A percentile compares a stretch with the other conserved stretches of the same genome.
phyloP scores from a whole-genome alignment of 345 rosid species.

The Eutrema heterophyllum region DNA sequence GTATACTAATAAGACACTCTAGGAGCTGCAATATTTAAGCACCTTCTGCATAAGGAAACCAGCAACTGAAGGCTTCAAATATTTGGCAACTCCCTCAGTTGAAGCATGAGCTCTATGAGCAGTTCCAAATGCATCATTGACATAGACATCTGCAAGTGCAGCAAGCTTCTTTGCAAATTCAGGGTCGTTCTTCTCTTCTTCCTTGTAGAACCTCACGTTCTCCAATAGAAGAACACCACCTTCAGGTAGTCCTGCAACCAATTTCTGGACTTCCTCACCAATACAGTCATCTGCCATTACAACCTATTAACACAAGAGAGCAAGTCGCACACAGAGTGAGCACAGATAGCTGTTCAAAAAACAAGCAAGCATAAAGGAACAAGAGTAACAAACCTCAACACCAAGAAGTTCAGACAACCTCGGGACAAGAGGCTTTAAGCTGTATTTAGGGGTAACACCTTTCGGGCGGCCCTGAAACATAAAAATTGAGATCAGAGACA shows the following conservation, averaged over 20 bases:
- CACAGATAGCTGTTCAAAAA: not conserved
- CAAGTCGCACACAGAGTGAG: not conserved
- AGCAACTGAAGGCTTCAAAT: slow-evolving; percentile 90
- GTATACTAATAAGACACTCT: not conserved
- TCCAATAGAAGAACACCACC: slow-evolving; percentile 91
- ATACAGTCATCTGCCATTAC: slow-evolving; percentile 84
- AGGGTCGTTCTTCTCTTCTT: slow-evolving; percentile 92
- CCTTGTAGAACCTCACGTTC: slow-evolving; percentile 88
- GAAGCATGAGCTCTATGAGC: slow-evolving; percentile 99
- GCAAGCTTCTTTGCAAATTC: slow-evolving; percentile 96
- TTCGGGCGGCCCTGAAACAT: slow-evolving; percentile 79
- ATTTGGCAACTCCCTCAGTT: slow-evolving; percentile 86
- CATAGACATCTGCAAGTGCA: slow-evolving; percentile 78
- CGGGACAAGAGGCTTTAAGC: slow-evolving; percentile 89
- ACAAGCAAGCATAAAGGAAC: not conserved
- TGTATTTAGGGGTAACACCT: slow-evolving; percentile 88
- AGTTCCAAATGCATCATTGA: slow-evolving; percentile 96
- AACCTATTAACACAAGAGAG: slow-evolving; percentile 36
- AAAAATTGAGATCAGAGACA: not conserved
- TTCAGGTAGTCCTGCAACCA: slow-evolving; percentile 77
- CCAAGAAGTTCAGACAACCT: slow-evolving; percentile 86
- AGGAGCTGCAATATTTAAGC: not conserved
- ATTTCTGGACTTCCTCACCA: slow-evolving; percentile 83
- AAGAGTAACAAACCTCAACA: slow-evolving; percentile 50
- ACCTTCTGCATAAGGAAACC: slow-evolving; percentile 98